phyloP scores from a whole-genome alignment of 2,329 filamentous ascomycete species.

The Colletotrichum sp. region DNA sequence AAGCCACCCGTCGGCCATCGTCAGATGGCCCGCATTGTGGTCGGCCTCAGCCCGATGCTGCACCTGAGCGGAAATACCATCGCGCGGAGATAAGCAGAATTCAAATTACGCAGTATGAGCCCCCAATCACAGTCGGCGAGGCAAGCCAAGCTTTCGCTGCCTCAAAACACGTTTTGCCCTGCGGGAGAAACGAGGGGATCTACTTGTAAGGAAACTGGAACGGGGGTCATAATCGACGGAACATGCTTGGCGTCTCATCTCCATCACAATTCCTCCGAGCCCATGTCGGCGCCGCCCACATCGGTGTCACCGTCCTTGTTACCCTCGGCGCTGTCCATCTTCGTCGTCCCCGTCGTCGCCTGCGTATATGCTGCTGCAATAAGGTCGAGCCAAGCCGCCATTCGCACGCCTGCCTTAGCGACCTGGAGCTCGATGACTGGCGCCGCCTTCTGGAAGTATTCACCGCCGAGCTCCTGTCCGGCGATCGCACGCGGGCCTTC shows the following conservation, averaged over 20 bases:
- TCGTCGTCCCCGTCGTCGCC: not conserved
- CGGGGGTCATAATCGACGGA: not conserved
- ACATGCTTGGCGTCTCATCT: slow-evolving; percentile 16
- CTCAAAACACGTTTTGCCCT: slow-evolving; percentile 12
- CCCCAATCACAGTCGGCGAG: not conserved
- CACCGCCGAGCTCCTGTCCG: slow-evolving; percentile 64
- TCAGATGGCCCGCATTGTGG: not conserved
- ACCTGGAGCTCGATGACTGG: slow-evolving; percentile 70
- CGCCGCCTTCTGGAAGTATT: slow-evolving; percentile 69
- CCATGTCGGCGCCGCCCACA: not conserved
- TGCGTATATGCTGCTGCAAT: slow-evolving; percentile 49
- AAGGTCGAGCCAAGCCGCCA: slow-evolving; percentile 71
- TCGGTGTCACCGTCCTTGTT: not conserved
- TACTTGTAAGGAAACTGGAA: slow-evolving; percentile 1
- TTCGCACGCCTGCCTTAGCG: slow-evolving; percentile 71
- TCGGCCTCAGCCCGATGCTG: not conserved
- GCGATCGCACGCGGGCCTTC: slow-evolving; percentile 63
- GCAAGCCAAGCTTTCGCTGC: slow-evolving; percentile 1
- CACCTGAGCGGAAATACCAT: not conserved
- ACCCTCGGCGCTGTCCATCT: not conserved
- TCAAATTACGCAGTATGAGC: not conserved
- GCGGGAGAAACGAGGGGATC: slow-evolving; percentile 6
- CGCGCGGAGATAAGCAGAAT: not conserved
- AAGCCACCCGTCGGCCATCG: not conserved
- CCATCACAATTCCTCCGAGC: slow-evolving; percentile 7